phyloP scores from a whole-genome alignment of 1,284 basidiomycete species.

The Cutaneotrichosporon cavernicola region DNA sequence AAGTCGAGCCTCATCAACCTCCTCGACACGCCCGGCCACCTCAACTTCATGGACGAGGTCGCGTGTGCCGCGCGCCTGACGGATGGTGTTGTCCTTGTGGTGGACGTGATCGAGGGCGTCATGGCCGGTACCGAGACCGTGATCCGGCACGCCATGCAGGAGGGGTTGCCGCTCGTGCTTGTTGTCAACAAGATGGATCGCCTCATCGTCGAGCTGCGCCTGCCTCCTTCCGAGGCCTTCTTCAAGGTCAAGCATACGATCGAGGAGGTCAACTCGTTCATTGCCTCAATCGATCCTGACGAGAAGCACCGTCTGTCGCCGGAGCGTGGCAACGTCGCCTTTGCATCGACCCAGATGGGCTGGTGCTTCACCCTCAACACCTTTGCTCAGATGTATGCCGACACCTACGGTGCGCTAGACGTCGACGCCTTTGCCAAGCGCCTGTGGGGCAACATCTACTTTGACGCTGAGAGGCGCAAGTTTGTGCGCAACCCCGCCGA shows the following conservation, averaged over 20 bases:
- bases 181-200: conserved; percentile 98
- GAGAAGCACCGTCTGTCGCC: conserved; percentile 84
- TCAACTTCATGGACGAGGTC: conserved; percentile 97
- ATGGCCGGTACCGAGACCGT: conserved; percentile 87
- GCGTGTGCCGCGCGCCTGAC: conserved; percentile 80
- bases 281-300: conserved; percentile 85
- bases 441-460: conserved; percentile 99
- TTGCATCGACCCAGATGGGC: conserved; percentile 93
- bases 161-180: conserved; percentile 85
- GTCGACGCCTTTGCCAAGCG: conserved; percentile 68
- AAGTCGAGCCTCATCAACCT: conserved; percentile 93
- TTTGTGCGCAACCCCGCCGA: conserved; percentile 83
- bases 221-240: conserved; percentile 94
- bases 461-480: conserved; percentile 74
- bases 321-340: conserved; percentile 94
- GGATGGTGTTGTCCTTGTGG: conserved; percentile 92
- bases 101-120: conserved; percentile 93
- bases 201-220: conserved; percentile 90
- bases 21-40: conserved; percentile 96
- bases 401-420: conserved; percentile 65
- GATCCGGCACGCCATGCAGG: conserved; percentile 81
- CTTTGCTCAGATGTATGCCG: conserved; percentile 95
- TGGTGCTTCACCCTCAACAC: conserved; percentile 96
- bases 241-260: conserved; percentile 99
- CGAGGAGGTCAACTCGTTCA: conserved; percentile 95